Conservation (phyloP, 768 basidiomycete species). For the Mycena vulgaris region DNA sequence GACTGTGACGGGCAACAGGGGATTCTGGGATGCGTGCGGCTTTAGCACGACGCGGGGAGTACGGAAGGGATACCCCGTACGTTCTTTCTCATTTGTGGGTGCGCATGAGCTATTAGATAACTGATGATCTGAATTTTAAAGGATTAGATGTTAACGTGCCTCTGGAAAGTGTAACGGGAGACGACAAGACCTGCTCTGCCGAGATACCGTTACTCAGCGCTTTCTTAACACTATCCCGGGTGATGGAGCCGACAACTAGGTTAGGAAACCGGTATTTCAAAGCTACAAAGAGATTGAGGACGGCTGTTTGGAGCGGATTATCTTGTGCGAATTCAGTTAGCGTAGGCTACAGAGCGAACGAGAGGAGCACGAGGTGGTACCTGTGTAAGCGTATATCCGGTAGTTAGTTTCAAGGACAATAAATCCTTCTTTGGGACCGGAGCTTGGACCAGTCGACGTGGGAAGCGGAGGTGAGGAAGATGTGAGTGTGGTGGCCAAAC, state of each 20-base stretch:
- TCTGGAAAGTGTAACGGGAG: conserved; percentile 39
- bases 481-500: conserved; percentile 94
- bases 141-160: conserved; percentile 31
- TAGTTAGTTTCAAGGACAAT: conserved; percentile 99
- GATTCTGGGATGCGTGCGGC: conserved; percentile 70
- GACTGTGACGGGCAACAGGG: conserved; percentile 95
- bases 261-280: conserved; percentile 97
- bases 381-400: conserved; percentile 97
- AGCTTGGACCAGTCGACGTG: conserved; percentile 69
- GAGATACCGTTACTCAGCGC: conserved; percentile 96
- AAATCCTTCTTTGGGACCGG: conserved; percentile 85
- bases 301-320: conserved; percentile 96
- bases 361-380: conserved; percentile 57
- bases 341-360: conserved; percentile 42
- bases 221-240: conserved; percentile 94
- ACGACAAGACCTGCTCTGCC: conserved; percentile 85
- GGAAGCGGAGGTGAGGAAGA: conserved; percentile 89
- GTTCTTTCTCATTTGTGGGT: conserved; percentile 98
- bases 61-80: conserved; percentile 59
- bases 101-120: conserved; percentile 94
- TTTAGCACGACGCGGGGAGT: conserved; percentile 41
- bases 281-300: conserved; percentile 93
- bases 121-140: conserved; percentile 83
- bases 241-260: conserved; percentile 95
- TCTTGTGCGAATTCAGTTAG: conserved; percentile 63